phyloP scores from a whole-genome alignment of 139 green algal genomes.

The Chlorella sp. region DNA sequence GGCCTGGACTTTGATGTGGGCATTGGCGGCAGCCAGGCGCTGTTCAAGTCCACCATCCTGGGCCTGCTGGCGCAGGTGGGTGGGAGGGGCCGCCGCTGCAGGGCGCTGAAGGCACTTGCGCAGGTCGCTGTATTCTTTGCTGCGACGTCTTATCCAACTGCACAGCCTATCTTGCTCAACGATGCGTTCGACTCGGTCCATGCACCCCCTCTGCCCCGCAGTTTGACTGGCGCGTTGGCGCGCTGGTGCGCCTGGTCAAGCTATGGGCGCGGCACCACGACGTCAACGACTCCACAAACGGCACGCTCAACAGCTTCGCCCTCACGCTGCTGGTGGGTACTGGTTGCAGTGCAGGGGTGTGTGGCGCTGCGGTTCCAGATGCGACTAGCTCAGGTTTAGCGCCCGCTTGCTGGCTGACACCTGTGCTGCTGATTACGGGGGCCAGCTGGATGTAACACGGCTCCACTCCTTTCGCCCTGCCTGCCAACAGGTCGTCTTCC shows the following conservation, averaged over 20 bases:
- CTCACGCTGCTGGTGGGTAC: conserved; percentile 69
- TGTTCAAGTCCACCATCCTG: conserved; percentile 39
- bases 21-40: conserved; percentile 42
- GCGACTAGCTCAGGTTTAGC: no score
- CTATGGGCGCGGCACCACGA: conserved; percentile 71
- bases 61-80: conserved; percentile 38
- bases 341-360: background rate
- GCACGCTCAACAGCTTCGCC: conserved; percentile 84
- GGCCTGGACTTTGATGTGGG: conserved; percentile 65
- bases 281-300: conserved; percentile 73
- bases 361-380: no score
- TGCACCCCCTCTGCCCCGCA: no score
- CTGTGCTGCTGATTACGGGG: no score
- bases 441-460: background rate
- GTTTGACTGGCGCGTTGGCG: conserved; percentile 46
- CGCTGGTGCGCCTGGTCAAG: conserved; percentile 77
- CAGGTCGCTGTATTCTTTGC: no score
- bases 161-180: no score
- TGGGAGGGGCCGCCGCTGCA: background rate
- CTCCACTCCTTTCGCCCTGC: background rate
- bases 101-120: background rate
- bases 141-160: no score
- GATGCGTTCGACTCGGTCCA: no score
- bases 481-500: conserved; percentile 48
- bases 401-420: background rate